Evolutionary conservation across 2,329 filamentous ascomycete genomes (phyloP).

Genomic region (Penicillium hesseltinei): DNA sequence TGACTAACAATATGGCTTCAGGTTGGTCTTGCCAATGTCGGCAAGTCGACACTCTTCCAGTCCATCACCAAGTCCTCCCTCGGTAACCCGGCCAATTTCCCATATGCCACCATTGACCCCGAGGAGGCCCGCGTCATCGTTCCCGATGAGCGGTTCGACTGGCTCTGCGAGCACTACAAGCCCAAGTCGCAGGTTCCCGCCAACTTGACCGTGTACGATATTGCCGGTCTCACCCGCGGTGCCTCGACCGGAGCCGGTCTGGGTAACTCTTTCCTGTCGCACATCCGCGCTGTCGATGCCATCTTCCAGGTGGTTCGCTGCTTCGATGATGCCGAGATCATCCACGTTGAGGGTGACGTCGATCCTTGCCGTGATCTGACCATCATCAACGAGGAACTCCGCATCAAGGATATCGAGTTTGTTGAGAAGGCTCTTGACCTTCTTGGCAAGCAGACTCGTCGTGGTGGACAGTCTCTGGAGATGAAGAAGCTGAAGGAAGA

Average conservation of each 20-base stretch:
- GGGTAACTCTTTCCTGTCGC: conserved; percentile 95
- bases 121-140: conserved; percentile 98
- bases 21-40: conserved; percentile 98
- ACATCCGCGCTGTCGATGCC: conserved; percentile 96
- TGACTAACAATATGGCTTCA: conserved; percentile 42
- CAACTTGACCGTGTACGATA: conserved; percentile 97
- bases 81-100: conserved; percentile 99
- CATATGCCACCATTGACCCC: conserved; percentile 97
- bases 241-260: conserved; percentile 97
- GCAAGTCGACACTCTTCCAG: conserved; percentile 99
- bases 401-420: conserved; percentile 98
- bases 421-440: conserved; percentile 91
- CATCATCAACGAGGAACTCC: conserved; percentile 95
- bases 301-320: conserved; percentile 96
- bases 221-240: conserved; percentile 91
- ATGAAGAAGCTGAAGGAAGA: conserved; percentile 97
- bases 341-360: conserved; percentile 98
- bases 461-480: conserved; percentile 92
- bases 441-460: conserved; percentile 88
- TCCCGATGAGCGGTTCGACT: conserved; percentile 93
- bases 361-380: conserved; percentile 90
- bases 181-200: conserved; percentile 96
- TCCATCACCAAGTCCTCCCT: conserved; percentile 97
- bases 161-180: conserved; percentile 94
- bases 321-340: conserved; percentile 99